Evolutionary conservation across 805 yeast species (phyloP), one percentile per base, ranked within the genome.

Genomic region (Maudiozyma serrabonitensis): DNA sequence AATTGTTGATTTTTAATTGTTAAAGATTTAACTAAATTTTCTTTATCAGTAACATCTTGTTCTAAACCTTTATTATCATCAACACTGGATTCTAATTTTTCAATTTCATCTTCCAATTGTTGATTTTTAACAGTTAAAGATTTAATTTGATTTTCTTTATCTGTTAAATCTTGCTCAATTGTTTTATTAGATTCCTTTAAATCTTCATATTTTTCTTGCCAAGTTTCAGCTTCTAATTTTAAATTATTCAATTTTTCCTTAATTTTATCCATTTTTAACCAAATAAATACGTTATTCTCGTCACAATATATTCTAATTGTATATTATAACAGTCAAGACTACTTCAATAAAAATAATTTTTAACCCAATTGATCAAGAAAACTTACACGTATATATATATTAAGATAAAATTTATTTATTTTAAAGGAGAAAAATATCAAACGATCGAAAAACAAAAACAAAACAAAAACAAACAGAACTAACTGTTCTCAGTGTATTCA

Each of bases 121-220:
- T 85, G 82, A 75, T 89, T 90, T 75, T 87, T 88, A 75, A 93
- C 88, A 54, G 90, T 83, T 70, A 91, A 80, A 9, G 96, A 76
- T 68, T 87, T 88, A 69, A 90, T 87, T 69, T 86, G 91, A 75
- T 91, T 89, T 69, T 91, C 97, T 74, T 89, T 89, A 58, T 87
- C 89, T 59, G 87, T 74, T 66, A 78, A 76, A 64, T 87, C 95
- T 72, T 89, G 96, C 70, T 90, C 96, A 70, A 89, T 77, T 64
- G 77, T 83, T 78, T 89, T 90, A 74, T 87, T 80, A 67, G 81
- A 80, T 56, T 75, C 79, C 52, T 80, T 70, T 63, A 84, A 78
- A 63, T 86, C 95, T 64, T 91, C 97, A 52, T 90, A 82, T 76
- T 87, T 87, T 69, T 87, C 96, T 74, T 90, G 95, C 86, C 97